Evolutionary conservation across 2,329 filamentous ascomycete species (phyloP), one percentile per base, ranked within the genome.

Genomic region (Aspergillus transmontanensis): DNA sequence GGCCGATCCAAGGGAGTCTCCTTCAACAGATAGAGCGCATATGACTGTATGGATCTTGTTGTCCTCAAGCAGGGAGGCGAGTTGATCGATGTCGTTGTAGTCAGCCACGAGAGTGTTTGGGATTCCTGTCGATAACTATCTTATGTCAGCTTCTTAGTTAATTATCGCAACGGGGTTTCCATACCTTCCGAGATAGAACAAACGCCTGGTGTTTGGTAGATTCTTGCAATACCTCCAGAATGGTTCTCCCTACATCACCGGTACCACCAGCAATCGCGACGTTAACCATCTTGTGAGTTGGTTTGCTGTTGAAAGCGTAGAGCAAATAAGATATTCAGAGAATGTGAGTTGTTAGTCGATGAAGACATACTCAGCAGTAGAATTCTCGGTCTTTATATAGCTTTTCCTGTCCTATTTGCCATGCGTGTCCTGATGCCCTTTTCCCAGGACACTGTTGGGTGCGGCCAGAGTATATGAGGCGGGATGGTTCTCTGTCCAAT

Each of bases 61-160:
- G 0, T 61, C 32, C 50, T 75, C 69, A 4, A 77, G 67, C 4
- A 63, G 51, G 26, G 66, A 53, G 16, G 60, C 53, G 10, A 75
- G 36, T 3, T 55, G n/a, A 0, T 74, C 64, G 28, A 75, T 57
- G 53, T 73, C 61, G 39, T 21, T 58, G 58, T 77, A 78, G 57
- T 77, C 73, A 14, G 73, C 62, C 11, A 34, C 32, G 9, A 68
- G 53, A 4, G 21, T 16, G 5, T n/a, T 30, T 6, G 4, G 19
- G 1, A 23, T 1, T 14, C 12, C 41, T 21, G 26, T 11, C 23
- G 30, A 51, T 39, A 48, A 11, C 32, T 54, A 16, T 21, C 46
- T n/a, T 4, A 19, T n/a, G 28, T 26, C 19, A 23, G 26, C 16
- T 16, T 1, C 4, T 26, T 51, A 7, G 2, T 51, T 11, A 1